Percentiles rank a stretch among this genome's conserved stretches.
phyloP scores from a whole-genome alignment of 2,329 filamentous ascomycete species.

The Teratosphaeria viscida region DNA sequence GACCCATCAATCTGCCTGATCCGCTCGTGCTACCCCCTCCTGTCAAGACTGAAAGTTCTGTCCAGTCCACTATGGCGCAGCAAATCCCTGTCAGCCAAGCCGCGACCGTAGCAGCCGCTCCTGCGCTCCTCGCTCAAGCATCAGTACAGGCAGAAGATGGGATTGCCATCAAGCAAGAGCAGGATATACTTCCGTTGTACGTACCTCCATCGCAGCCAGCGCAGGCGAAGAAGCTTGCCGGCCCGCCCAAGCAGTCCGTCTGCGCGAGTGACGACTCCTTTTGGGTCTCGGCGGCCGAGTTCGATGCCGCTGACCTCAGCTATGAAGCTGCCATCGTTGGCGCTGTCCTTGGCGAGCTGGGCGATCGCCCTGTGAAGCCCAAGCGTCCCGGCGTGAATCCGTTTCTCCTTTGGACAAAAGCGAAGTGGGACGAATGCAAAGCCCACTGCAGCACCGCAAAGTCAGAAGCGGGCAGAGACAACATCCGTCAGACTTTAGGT shows the following conservation, averaged over 20 bases:
- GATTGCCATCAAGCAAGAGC: constrained; percentile 18
- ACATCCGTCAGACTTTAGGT: constrained; percentile 75
- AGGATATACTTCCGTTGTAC: constrained; percentile 1
- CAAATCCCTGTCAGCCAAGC: not conserved
- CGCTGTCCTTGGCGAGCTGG: constrained; percentile 52
- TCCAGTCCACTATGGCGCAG: constrained; percentile 9
- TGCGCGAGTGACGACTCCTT: constrained; percentile 23
- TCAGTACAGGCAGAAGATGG: not conserved
- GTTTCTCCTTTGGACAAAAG: constrained; percentile 82
- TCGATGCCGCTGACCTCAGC: constrained; percentile 31
- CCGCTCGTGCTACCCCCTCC: constrained; percentile 56
- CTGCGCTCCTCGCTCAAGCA: not conserved
- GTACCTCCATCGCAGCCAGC: constrained; percentile 10
- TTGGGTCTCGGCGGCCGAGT: constrained; percentile 17
- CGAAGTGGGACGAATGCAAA: constrained; percentile 52
- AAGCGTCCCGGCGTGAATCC: constrained; percentile 68
- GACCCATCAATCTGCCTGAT: constrained; percentile 64
- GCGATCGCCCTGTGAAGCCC: constrained; percentile 64
- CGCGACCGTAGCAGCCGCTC: not conserved
- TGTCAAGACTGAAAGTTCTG: constrained; percentile 31
- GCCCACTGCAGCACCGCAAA: constrained; percentile 52
- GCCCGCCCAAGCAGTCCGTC: constrained; percentile 19
- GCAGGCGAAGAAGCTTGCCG: constrained; percentile 14
- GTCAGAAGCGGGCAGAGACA: constrained; percentile 56
- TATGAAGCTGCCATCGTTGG: constrained; percentile 49